These are phyloP conservation scores for Phytophthora citrophthora DNA, from an alignment of 352 stramenopile genomes.

Conservation along the genomic window DNA sequence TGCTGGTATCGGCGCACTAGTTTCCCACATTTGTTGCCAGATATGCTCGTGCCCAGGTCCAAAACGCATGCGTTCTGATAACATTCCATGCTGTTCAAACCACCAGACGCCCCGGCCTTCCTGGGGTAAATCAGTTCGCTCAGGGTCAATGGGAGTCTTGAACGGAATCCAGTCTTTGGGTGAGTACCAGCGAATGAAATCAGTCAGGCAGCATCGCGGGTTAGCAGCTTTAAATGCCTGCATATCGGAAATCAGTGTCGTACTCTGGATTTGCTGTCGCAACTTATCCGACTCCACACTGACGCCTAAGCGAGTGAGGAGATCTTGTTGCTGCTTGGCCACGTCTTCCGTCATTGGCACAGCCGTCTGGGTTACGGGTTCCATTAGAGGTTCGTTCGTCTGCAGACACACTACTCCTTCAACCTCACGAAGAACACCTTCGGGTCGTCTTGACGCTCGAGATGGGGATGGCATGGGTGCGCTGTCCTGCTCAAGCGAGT, in stretches of 20 bases:
- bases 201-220: constrained; percentile 60
- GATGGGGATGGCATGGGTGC: constrained; percentile 12
- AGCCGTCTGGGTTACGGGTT: constrained; percentile 70
- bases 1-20: constrained; percentile 48
- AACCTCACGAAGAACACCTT: constrained; percentile 46
- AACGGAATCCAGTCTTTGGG: constrained; percentile 81
- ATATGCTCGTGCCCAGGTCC: constrained; percentile 47
- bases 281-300: constrained; percentile 69
- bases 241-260: constrained; percentile 80
- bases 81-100: constrained; percentile 71
- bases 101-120: constrained; percentile 66
- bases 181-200: constrained; percentile 89
- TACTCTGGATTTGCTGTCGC: constrained; percentile 80
- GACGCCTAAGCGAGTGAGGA: constrained; percentile 72
- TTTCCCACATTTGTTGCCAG: constrained; percentile 84
- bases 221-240: constrained; percentile 89
- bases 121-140: constrained; percentile 32
- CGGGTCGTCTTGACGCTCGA: constrained; percentile 10
- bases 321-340: constrained; percentile 76
- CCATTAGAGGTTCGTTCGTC: constrained; percentile 56
- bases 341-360: constrained; percentile 84
- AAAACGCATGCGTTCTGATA: constrained; percentile 79
- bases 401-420: constrained; percentile 48
- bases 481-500: constrained; percentile 69
- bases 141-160: constrained; percentile 29